Percentiles rank a stretch among this genome's conserved stretches.
phyloP scores from a whole-genome alignment of 2,329 filamentous ascomycete species.

The Aspergillus ochraceus region DNA sequence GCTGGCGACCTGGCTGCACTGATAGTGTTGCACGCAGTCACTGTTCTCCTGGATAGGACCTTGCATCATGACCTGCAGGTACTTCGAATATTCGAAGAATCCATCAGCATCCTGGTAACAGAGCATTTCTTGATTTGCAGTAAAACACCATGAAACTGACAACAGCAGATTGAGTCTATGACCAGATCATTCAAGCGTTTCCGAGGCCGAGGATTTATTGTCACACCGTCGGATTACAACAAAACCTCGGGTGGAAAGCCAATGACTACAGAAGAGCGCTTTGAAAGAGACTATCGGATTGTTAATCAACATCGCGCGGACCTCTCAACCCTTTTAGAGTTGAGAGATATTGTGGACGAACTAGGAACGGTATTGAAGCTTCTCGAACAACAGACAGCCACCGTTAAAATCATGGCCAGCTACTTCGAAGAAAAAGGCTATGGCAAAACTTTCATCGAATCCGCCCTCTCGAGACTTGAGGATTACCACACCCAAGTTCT shows the following conservation, averaged over 20 bases:
- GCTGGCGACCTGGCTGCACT: constrained; percentile 63
- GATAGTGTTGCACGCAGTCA: constrained; percentile 62
- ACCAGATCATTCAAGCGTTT: constrained; percentile 64
- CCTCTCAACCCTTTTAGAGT: constrained; percentile 62
- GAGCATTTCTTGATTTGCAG: accelerated
- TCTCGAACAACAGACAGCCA: constrained; percentile 57
- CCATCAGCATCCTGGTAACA: constrained; percentile 62
- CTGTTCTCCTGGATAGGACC: constrained; percentile 60
- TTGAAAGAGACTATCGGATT: constrained; percentile 49
- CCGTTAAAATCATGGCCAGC: constrained; percentile 44
- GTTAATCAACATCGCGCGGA: constrained; percentile 63
- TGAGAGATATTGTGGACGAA: constrained; percentile 66
- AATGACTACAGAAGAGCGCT: constrained; percentile 33
- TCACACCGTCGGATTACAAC: constrained; percentile 36
- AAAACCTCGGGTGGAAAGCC: constrained; percentile 28
- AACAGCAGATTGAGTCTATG: constrained; percentile 58
- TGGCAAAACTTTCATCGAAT: constrained; percentile 54
- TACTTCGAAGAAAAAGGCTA: constrained; percentile 36
- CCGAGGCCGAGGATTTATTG: constrained; percentile 57
- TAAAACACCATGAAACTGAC: too few relatives aligned
- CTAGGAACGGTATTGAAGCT: constrained; percentile 58
- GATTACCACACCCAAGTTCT: constrained; percentile 56
- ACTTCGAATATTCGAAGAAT: constrained; percentile 66
- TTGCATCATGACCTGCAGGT: constrained; percentile 63
- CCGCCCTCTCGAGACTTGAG: constrained; percentile 54